phyloP scores from a whole-genome alignment of 805 yeast species.

The Yarrowia sp. region DNA sequence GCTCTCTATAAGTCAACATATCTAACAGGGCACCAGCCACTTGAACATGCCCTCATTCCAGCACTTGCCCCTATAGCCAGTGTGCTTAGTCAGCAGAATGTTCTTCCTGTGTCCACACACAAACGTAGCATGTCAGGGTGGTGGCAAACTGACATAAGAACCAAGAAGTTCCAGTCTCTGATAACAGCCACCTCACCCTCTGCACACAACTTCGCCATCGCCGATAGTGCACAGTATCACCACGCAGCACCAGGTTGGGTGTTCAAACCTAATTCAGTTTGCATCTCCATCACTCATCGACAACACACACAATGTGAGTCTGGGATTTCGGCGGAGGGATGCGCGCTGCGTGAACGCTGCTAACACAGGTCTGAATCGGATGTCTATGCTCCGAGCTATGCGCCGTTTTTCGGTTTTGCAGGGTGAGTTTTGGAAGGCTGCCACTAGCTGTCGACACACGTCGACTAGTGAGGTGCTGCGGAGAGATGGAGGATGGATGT shows the following conservation, averaged over 20 bases:
- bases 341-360: background rate
- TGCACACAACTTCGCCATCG: background rate
- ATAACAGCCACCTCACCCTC: background rate
- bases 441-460: background rate
- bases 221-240: constrained; percentile 2
- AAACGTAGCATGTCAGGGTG: no score
- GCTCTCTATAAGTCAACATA: no score
- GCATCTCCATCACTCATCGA: constrained; percentile 23
- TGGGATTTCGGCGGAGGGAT: background rate
- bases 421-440: constrained; percentile 49
- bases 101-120: no score
- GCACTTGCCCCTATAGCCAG: no score
- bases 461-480: background rate
- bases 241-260: constrained; percentile 13
- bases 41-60: no score
- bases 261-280: background rate
- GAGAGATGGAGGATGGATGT: background rate
- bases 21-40: no score
- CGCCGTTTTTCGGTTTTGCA: constrained; percentile 97
- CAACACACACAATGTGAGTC: constrained; percentile 27
- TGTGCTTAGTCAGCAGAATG: no score
- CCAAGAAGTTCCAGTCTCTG: no score
- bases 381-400: constrained; percentile 84
- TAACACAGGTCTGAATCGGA: constrained; percentile 43
- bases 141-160: no score